phyloP scores from a whole-genome alignment of 1,284 basidiomycete genomes.

The Lentinus polychrous region DNA sequence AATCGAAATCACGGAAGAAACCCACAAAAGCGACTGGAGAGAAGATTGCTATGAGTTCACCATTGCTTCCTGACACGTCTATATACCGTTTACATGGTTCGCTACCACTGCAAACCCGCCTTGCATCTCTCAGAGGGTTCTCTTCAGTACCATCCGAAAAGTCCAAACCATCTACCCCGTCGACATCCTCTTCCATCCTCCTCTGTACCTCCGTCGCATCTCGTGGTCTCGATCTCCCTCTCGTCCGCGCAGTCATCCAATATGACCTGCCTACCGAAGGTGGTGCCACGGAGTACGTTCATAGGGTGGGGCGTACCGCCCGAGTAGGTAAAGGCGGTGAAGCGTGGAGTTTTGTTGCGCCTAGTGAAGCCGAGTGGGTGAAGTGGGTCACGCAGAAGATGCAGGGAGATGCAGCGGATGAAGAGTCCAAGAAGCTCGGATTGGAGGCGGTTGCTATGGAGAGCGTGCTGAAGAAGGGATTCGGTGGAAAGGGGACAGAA shows the following conservation, averaged over 20 bases:
- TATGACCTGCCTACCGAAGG: conserved; percentile 98
- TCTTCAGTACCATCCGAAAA: conserved; percentile 39
- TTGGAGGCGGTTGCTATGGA: conserved; percentile 65
- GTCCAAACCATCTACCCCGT: conserved; percentile 20
- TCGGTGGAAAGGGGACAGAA: conserved; percentile 77
- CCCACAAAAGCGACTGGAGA: conserved; percentile 24
- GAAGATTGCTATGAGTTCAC: conserved; percentile 53
- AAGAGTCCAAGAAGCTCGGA: conserved; percentile 35
- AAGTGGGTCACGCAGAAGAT: conserved; percentile 82
- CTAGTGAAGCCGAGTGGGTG: conserved; percentile 86
- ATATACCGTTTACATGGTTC: conserved; percentile 96
- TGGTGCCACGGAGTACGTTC: conserved; percentile 94
- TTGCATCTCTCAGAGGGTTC: conserved; percentile 80
- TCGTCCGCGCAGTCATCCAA: conserved; percentile 93
- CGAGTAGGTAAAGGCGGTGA: conserved; percentile 86
- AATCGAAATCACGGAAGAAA: conserved; percentile 14
- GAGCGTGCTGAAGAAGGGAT: conserved; percentile 70
- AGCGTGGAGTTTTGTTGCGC: conserved; percentile 89
- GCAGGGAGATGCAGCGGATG: conserved; percentile 34
- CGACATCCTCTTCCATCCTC: conserved; percentile 58
- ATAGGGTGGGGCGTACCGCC: conserved; percentile 94
- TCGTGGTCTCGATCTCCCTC: conserved; percentile 93
- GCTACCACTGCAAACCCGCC: conserved; percentile 75
- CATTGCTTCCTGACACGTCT: conserved; percentile 76
- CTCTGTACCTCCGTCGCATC: conserved; percentile 97